These are phyloP conservation scores for Tylopilus subfusipes DNA, from an alignment of 768 basidiomycete genomes.

Conservation along the genomic window DNA sequence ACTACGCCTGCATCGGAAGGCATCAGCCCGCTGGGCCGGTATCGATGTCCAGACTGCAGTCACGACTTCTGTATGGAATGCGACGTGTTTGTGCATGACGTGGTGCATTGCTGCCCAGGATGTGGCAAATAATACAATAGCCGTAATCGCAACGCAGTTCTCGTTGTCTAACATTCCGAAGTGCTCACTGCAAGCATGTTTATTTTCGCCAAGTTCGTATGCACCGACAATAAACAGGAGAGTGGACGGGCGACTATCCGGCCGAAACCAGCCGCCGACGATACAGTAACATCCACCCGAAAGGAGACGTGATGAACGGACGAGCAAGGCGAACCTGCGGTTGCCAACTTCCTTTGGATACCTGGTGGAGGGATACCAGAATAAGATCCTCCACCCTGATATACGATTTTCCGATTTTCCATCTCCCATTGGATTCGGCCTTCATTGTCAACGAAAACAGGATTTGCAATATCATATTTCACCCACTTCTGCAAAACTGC, in stretches of 20 bases:
- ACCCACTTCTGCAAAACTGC: constrained; percentile 61
- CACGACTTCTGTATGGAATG: constrained; percentile 94
- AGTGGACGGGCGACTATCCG: background rate
- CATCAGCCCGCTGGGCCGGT: constrained; percentile 81
- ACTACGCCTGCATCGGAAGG: constrained; percentile 50
- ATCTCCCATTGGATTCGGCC: constrained; percentile 55
- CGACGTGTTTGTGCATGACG: constrained; percentile 94
- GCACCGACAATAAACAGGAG: background rate
- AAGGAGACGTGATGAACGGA: background rate
- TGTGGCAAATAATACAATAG: constrained; percentile 51
- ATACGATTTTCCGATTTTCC: constrained; percentile 56
- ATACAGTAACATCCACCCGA: background rate
- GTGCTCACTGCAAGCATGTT: background rate
- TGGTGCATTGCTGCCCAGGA: constrained; percentile 91
- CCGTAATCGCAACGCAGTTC: background rate
- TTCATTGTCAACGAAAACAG: constrained; percentile 41
- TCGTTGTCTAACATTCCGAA: too few species aligned
- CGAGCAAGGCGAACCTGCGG: constrained; percentile 59
- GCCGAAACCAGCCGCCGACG: too few species aligned
- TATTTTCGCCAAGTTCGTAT: background rate
- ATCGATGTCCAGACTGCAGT: constrained; percentile 81
- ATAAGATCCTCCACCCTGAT: constrained; percentile 66
- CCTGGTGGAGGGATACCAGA: constrained; percentile 77
- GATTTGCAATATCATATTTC: background rate
- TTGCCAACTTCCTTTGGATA: constrained; percentile 81